Evolutionary conservation across 306 rosid species (phyloP).

Genomic region (Lagenaria siceraria): DNA sequence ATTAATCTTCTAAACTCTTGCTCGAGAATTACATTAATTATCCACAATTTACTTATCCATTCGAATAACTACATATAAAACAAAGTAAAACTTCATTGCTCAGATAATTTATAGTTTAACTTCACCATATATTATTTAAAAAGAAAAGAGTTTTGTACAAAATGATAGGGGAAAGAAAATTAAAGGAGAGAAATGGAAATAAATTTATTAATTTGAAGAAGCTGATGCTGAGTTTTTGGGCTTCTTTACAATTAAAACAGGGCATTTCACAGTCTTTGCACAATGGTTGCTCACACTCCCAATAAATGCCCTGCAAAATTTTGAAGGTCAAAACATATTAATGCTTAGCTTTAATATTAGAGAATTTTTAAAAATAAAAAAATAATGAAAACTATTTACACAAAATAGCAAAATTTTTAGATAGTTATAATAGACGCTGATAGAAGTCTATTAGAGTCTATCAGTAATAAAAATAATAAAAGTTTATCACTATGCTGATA

Average conservation of each 20-base stretch:
- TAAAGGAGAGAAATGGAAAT: background rate
- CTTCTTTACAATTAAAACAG: conserved; percentile 71
- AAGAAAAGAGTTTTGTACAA: background rate
- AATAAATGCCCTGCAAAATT: conserved; percentile 52
- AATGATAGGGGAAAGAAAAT: background rate
- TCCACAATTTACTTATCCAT: too few relatives aligned
- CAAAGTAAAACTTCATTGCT: background rate
- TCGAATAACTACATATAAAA: too few relatives aligned
- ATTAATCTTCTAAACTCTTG: too few relatives aligned
- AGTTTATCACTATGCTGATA: too few relatives aligned
- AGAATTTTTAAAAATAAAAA: too few relatives aligned
- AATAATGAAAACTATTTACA: too few relatives aligned
- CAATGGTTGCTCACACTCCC: conserved; percentile 93
- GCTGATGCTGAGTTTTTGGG: conserved; percentile 35
- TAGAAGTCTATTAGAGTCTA: too few relatives aligned
- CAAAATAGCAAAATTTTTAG: too few relatives aligned
- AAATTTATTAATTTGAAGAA: background rate
- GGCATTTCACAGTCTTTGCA: conserved; percentile 73
- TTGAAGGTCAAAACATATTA: background rate
- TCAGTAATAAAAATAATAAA: too few relatives aligned
- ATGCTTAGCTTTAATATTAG: too few relatives aligned
- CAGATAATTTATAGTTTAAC: background rate
- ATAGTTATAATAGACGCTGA: too few relatives aligned
- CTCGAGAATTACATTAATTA: too few relatives aligned
- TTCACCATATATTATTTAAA: background rate